Conservation (phyloP, 345 rosid species). For the Lepidium sativum region DNA sequence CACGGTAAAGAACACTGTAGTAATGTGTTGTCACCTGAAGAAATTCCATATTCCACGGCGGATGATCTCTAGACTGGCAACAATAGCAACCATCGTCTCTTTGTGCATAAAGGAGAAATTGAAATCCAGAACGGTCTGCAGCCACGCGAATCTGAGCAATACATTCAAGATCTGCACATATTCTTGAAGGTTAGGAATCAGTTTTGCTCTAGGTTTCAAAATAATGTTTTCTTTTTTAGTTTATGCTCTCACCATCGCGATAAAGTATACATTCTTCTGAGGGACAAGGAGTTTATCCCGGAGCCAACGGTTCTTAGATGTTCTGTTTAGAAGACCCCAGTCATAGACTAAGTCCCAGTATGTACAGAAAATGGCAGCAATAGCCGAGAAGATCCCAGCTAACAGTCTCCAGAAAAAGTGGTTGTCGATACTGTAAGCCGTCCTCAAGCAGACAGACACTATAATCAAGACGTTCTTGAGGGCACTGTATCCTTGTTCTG, state of each 20-base stretch:
- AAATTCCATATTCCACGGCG: constrained; percentile 79
- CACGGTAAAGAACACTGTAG: not conserved
- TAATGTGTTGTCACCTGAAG: constrained; percentile 34
- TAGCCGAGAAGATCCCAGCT: constrained; percentile 35
- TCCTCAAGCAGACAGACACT: constrained; percentile 53
- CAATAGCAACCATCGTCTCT: constrained; percentile 36
- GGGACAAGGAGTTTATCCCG: constrained; percentile 66
- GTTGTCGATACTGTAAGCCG: constrained; percentile 22
- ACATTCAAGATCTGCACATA: constrained; percentile 36
- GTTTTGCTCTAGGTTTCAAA: not conserved
- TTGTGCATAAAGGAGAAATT: constrained; percentile 29
- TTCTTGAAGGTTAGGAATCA: not conserved
- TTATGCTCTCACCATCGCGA: constrained; percentile 51
- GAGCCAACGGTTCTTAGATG: constrained; percentile 54
- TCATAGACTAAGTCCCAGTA: constrained; percentile 70
- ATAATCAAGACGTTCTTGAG: constrained; percentile 50
- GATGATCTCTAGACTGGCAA: constrained; percentile 63
- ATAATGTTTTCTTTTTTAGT: not conserved
- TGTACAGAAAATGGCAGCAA: constrained; percentile 39
- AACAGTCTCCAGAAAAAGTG: constrained; percentile 29
- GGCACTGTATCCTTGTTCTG: constrained; percentile 50
- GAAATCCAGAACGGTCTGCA: constrained; percentile 48
- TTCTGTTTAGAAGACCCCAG: constrained; percentile 61
- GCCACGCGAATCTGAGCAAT: constrained; percentile 61
- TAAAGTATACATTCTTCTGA: constrained; percentile 40